Base-by-base conservation (phyloP, 257 asterid genomes). In the Lycium barbarum region DNA sequence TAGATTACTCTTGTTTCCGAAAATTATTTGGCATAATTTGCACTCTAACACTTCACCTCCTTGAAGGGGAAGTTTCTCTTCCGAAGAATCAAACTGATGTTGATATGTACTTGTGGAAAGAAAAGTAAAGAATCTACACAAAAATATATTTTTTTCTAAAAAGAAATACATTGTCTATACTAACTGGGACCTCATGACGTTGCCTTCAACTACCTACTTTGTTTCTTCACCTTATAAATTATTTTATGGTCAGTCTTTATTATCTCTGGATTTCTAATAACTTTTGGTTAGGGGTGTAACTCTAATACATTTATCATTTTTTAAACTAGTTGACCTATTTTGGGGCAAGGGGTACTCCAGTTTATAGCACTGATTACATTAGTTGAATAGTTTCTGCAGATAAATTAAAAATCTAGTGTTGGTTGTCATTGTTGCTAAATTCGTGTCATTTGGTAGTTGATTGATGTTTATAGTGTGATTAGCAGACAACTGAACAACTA, bases 401-500 rank as follows among this genome's bases (percentile, higher is more conserved):
- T 70, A 22, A 74, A 76, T 54, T 76, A 26, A 51, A 65, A 51
- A 51, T 58, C 63, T 7, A 51, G 22, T 49, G 63, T 22, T 7
- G 8, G 40, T n/a, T 13, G 63, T 14, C 82, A 51, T 26, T 13
- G 22, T 51, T 20, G 61, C 58, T 26, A 73, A n/a, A 74, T 53
- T 51, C 51, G 63, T 76, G 38, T 20, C 54, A 51, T 76, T 76
- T 9, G 47, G 63, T 76, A 6, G 20, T 76, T 76, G 82, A 51
- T 74, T 53, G 65, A 33, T 14, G 82, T 76, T 71, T 49, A 14
- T 51, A 26, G 47, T 51, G 82, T 51, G 63, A 76, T 20, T 22
- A 76, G 15, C 59, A 51, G 63, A 51, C 45, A 76, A 1, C 63
- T 22, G 62, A 53, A 76, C 81, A 51, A 51, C 22, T 13, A 76